phyloP scores from a whole-genome alignment of 495 filamentous ascomycete species.

The Eremomyces bilateralis region DNA sequence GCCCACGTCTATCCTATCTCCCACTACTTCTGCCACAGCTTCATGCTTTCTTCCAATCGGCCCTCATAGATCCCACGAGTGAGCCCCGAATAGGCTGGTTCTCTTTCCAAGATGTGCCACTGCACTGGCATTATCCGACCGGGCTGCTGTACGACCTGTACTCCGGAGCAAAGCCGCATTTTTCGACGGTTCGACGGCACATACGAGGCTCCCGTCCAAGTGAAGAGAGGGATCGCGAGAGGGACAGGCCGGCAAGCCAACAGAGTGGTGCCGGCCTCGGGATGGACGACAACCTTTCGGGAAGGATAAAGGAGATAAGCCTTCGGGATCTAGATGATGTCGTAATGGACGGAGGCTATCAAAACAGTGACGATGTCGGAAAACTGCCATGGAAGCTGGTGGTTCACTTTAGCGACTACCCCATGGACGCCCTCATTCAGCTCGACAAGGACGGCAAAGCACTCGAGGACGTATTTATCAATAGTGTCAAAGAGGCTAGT shows the following conservation, averaged over 20 bases:
- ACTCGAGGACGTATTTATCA: constrained; percentile 70
- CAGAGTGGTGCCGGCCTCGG: neutral
- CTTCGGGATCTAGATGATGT: too few species aligned
- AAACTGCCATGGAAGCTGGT: constrained; percentile 53
- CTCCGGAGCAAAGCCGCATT: constrained; percentile 37
- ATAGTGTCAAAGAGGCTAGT: constrained; percentile 89
- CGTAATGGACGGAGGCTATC: constrained; percentile 4
- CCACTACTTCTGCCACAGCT: constrained; percentile 59
- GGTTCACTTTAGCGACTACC: constrained; percentile 56
- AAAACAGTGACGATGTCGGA: constrained; percentile 20
- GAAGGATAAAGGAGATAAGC: constrained; percentile 1
- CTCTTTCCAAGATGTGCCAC: constrained; percentile 49
- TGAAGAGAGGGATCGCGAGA: neutral
- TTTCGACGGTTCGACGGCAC: constrained; percentile 10
- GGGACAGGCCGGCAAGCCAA: neutral
- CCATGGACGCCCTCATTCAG: constrained; percentile 38
- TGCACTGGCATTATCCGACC: constrained; percentile 75
- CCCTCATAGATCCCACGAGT: constrained; percentile 41
- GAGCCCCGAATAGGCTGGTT: constrained; percentile 45
- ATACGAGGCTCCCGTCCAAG: constrained; percentile 1
- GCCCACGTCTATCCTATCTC: constrained; percentile 51
- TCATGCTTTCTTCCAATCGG: constrained; percentile 51
- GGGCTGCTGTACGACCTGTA: constrained; percentile 83
- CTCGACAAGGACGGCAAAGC: constrained; percentile 38
- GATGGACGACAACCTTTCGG: neutral